Conservation (phyloP, 371 early-diverging fungal species). For the Mortierella sp. region DNA sequence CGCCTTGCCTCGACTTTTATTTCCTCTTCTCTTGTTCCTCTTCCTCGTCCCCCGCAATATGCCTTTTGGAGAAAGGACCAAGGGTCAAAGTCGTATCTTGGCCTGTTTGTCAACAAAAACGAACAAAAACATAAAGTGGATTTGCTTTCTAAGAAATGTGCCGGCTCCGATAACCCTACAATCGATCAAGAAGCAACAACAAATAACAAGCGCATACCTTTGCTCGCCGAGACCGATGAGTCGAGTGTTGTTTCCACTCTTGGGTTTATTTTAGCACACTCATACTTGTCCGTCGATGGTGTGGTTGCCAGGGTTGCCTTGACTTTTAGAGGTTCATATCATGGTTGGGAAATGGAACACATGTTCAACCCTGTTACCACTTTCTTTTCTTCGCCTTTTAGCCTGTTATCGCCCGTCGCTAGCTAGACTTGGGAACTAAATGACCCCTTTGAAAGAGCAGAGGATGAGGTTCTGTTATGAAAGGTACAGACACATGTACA, state of each 20-base stretch:
- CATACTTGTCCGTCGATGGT: not conserved
- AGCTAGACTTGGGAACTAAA: not conserved
- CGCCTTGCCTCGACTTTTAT: not conserved
- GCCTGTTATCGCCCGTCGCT: not conserved
- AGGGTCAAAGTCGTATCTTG: not conserved
- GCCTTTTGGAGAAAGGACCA: not conserved
- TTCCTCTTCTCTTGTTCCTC: not conserved
- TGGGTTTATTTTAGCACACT: not conserved
- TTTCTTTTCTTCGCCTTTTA: no score
- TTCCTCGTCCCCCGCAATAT: not conserved
- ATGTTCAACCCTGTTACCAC: not conserved
- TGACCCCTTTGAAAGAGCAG: not conserved
- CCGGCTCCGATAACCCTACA: not conserved
- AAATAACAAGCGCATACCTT: not conserved
- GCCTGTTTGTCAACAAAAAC: not conserved
- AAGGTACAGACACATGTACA: constrained; percentile 6
- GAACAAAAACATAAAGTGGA: not conserved
- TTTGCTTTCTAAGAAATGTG: constrained; percentile 14
- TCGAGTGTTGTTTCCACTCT: not conserved
- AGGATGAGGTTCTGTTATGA: not conserved
- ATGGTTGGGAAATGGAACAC: not conserved
- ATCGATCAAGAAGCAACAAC: not conserved
- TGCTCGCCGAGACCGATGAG: not conserved
- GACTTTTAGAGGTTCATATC: not conserved
- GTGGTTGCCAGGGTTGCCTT: not conserved